Evolutionary conservation across 257 asterid species (phyloP).

Genomic region (Forsythia viridissima): DNA sequence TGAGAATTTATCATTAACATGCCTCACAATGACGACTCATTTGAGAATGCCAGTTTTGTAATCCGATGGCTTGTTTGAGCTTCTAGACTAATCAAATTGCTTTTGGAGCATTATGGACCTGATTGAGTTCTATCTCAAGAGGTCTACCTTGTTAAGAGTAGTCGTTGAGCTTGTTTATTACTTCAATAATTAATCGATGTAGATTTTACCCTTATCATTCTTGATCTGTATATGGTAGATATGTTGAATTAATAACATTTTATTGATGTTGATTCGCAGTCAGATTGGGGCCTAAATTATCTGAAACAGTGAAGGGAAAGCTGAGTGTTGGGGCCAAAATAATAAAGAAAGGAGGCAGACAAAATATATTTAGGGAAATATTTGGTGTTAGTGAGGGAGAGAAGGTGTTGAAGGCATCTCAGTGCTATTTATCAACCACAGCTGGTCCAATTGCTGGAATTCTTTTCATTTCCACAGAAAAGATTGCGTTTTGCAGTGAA

Average conservation of each 20-base stretch:
- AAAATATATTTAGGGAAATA: slow-evolving; percentile 57
- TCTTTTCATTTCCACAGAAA: slow-evolving; percentile 65
- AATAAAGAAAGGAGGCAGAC: slow-evolving; percentile 76
- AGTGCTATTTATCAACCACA: slow-evolving; percentile 82
- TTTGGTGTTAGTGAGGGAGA: slow-evolving; percentile 63
- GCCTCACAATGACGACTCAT: not conserved
- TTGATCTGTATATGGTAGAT: not conserved
- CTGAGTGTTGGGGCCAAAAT: slow-evolving; percentile 75
- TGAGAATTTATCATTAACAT: not conserved
- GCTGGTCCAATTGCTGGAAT: slow-evolving; percentile 93
- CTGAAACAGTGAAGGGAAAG: slow-evolving; percentile 85
- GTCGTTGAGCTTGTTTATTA: not conserved
- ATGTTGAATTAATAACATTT: not conserved
- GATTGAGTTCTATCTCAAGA: not conserved
- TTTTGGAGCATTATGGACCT: not conserved
- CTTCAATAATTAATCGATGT: not conserved
- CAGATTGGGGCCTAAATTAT: slow-evolving; percentile 66
- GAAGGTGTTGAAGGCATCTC: slow-evolving; percentile 69
- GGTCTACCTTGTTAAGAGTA: no score
- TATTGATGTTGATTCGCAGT: slow-evolving; percentile 28
- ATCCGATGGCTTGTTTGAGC: not conserved
- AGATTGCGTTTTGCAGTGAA: slow-evolving; percentile 78
- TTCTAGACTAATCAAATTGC: not conserved
- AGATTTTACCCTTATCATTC: not conserved
- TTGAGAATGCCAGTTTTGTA: not conserved